Conservation (phyloP, 176 grass and related monocot species). For the Dactylis glomerata region DNA sequence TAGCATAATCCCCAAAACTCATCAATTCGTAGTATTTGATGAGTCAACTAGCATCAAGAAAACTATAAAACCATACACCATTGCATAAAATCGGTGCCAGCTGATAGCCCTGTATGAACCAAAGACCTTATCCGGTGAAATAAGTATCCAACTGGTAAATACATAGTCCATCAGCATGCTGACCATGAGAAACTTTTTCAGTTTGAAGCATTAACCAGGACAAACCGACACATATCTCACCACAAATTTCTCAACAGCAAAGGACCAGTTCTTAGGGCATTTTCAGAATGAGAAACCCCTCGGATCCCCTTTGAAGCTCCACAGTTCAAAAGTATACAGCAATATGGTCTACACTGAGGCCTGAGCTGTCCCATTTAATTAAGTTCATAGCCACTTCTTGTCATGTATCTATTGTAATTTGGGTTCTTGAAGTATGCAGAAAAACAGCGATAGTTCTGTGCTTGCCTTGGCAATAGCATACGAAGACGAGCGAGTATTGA, state of each 20-base stretch:
- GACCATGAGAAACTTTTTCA: constrained; percentile 38
- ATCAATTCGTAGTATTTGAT: constrained; percentile 34
- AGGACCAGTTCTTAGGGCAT: constrained; percentile 13
- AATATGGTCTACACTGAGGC: constrained; percentile 19
- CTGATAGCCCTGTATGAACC: constrained; percentile 27
- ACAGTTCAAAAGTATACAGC: constrained; percentile 28
- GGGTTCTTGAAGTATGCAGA: constrained; percentile 62
- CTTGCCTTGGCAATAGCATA: constrained; percentile 96
- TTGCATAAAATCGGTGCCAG: constrained; percentile 37
- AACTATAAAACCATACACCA: constrained; percentile 40
- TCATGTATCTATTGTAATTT: constrained; percentile 47
- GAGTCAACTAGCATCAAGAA: constrained; percentile 45
- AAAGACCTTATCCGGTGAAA: constrained; percentile 44
- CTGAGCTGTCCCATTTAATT: constrained; percentile 31
- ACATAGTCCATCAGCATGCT: constrained; percentile 39
- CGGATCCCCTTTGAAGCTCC: constrained; percentile 27
- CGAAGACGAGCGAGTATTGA: constrained; percentile 71
- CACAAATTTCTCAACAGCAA: constrained; percentile 27
- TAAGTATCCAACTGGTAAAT: constrained; percentile 32
- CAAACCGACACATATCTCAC: constrained; percentile 24
- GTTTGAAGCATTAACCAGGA: constrained; percentile 40
- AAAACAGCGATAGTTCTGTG: constrained; percentile 65
- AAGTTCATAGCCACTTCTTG: constrained; percentile 38
- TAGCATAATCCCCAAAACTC: constrained; percentile 51
- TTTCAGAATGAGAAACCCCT: constrained; percentile 34